These are phyloP conservation scores for Dothiorella sarmentorum DNA, from an alignment of 2,329 filamentous ascomycete species.

Conservation along the genomic window DNA sequence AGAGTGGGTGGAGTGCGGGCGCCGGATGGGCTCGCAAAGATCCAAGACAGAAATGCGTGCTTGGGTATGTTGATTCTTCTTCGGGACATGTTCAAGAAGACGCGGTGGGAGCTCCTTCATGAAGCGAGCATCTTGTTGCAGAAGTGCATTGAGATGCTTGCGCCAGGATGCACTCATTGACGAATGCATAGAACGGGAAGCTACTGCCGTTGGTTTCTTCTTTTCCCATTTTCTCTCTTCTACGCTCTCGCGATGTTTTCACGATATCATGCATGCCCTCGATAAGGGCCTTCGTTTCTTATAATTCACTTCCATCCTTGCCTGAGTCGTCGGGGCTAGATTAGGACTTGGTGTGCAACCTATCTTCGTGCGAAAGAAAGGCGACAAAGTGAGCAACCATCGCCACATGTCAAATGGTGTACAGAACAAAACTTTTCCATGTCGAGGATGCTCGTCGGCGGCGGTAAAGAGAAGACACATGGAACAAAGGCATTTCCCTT, in stretches of 20 bases:
- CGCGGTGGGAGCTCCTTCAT: slow-evolving; percentile 86
- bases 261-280: background rate
- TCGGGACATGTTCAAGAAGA: slow-evolving; percentile 74
- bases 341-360: background rate
- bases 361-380: background rate
- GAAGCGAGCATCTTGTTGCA: slow-evolving; percentile 78
- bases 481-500: background rate
- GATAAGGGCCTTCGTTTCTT: background rate
- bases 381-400: background rate
- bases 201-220: background rate
- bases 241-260: background rate
- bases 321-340: background rate
- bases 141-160: slow-evolving; percentile 70
- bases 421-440: background rate
- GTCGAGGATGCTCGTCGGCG: background rate
- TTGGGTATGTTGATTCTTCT: slow-evolving; percentile 78
- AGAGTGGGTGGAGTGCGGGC: slow-evolving; percentile 67
- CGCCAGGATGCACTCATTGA: slow-evolving; percentile 13
- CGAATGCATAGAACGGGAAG: background rate
- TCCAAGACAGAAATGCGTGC: slow-evolving; percentile 77
- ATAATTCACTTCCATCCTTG: background rate
- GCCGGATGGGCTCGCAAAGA: slow-evolving; percentile 72
- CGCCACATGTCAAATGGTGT: background rate
- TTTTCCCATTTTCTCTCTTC: background rate
- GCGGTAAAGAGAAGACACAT: background rate